Conservation (phyloP, 1,139 yeast species). For the Kodamaea sp. region DNA sequence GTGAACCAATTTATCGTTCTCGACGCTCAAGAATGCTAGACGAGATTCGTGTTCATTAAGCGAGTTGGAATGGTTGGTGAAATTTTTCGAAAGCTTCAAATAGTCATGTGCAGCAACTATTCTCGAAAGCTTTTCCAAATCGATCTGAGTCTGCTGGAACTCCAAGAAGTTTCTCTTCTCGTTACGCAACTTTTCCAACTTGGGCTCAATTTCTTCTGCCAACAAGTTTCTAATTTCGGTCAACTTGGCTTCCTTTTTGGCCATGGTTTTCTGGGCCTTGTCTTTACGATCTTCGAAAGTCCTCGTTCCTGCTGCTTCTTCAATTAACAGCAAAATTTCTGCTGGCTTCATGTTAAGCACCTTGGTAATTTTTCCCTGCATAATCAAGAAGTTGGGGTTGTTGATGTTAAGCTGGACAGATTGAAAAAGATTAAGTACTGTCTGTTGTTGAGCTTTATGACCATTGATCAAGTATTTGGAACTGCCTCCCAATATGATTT, state of each 20-base stretch:
- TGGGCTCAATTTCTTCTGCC: conserved; percentile 90
- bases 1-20: conserved; percentile 44
- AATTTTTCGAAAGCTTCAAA: conserved; percentile 41
- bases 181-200: conserved; percentile 73
- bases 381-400: conserved; percentile 93
- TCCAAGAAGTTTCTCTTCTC: conserved; percentile 85
- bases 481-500: conserved; percentile 86
- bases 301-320: conserved; percentile 98
- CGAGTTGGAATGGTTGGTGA: conserved; percentile 40
- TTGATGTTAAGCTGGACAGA: conserved; percentile 94
- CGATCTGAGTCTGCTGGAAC: conserved; percentile 81
- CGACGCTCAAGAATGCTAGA: conserved; percentile 36
- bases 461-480: conserved; percentile 94
- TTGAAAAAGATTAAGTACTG: conserved; percentile 87
- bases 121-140: conserved; percentile 72
- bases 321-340: conserved; percentile 86
- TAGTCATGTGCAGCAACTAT: conserved; percentile 82
- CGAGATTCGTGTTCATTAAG: conserved; percentile 38
- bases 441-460: conserved; percentile 93
- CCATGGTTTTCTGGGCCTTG: conserved; percentile 88
- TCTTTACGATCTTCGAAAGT: conserved; percentile 94
- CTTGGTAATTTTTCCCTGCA: conserved; percentile 98
- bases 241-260: conserved; percentile 83
- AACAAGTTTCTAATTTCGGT: conserved; percentile 73
- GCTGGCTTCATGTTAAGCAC: conserved; percentile 94